Evolutionary conservation across 306 rosid genomes (phyloP).

Genomic region (Argentina anserina): DNA sequence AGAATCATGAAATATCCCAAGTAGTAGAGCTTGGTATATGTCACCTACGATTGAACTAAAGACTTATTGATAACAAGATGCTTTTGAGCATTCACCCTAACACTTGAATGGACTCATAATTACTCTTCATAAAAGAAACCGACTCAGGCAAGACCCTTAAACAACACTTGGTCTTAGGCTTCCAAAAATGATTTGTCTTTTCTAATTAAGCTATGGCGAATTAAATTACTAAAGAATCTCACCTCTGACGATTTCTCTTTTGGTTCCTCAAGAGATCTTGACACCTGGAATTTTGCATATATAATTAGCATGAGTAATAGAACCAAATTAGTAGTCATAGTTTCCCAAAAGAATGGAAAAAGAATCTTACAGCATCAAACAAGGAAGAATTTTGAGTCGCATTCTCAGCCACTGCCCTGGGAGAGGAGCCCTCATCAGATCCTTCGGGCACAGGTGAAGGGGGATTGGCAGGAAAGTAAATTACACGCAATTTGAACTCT

Average conservation of each 20-base stretch:
- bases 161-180: neutral
- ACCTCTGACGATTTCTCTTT: conserved; percentile 47
- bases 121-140: too few relatives aligned
- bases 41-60: neutral
- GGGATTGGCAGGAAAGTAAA: conserved; percentile 42
- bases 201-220: neutral
- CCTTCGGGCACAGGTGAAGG: conserved; percentile 50
- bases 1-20: neutral
- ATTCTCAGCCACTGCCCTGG: conserved; percentile 28
- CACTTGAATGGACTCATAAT: too few relatives aligned
- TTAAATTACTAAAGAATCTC: neutral
- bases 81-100: too few relatives aligned
- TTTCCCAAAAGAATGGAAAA: neutral
- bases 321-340: neutral
- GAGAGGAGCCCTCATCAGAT: conserved; percentile 44
- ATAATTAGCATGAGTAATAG: conserved; percentile 2
- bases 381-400: conserved; percentile 36
- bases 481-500: conserved; percentile 42
- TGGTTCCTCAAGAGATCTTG: conserved; percentile 39
- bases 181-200: neutral
- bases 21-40: neutral
- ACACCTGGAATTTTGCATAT: conserved; percentile 25
- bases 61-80: too few relatives aligned
- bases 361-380: conserved; percentile 40
- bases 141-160: too few relatives aligned